phyloP scores from a whole-genome alignment of 768 basidiomycete species.

The Pleurotus sapidus region DNA sequence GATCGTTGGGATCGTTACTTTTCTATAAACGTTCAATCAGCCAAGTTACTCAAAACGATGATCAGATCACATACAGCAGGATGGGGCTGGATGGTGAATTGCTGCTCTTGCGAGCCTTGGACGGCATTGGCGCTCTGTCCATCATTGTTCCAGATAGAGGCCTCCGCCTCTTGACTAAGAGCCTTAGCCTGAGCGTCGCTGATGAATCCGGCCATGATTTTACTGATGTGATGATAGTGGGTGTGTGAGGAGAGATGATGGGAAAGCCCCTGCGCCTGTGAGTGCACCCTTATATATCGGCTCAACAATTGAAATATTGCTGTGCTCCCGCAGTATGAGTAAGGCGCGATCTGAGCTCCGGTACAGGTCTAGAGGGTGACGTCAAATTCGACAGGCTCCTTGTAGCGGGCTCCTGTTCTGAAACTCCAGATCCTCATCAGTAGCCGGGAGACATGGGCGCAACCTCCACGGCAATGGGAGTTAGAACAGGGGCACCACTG shows the following conservation, averaged over 20 bases:
- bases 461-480: no score
- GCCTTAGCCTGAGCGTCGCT: slow-evolving; percentile 2
- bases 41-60: neutral
- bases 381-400: no score
- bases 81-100: slow-evolving; percentile 55
- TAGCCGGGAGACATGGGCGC: no score
- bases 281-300: neutral
- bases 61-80: slow-evolving; percentile 45
- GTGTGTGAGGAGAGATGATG: neutral
- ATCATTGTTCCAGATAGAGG: slow-evolving; percentile 11
- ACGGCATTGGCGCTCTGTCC: slow-evolving; percentile 6
- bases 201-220: neutral
- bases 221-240: neutral
- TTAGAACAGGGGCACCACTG: no score
- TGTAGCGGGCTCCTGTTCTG: no score
- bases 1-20: slow-evolving; percentile 58
- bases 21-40: slow-evolving; percentile 31
- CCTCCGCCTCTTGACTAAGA: slow-evolving; percentile 2
- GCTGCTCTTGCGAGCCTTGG: slow-evolving; percentile 28
- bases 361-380: no score
- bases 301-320: no score
- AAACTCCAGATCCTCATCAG: no score
- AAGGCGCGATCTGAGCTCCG: no score
- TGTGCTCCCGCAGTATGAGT: no score
- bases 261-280: neutral